Base-by-base conservation (phyloP, 805 yeast species). In the Ogataea thermomethanolica region DNA sequence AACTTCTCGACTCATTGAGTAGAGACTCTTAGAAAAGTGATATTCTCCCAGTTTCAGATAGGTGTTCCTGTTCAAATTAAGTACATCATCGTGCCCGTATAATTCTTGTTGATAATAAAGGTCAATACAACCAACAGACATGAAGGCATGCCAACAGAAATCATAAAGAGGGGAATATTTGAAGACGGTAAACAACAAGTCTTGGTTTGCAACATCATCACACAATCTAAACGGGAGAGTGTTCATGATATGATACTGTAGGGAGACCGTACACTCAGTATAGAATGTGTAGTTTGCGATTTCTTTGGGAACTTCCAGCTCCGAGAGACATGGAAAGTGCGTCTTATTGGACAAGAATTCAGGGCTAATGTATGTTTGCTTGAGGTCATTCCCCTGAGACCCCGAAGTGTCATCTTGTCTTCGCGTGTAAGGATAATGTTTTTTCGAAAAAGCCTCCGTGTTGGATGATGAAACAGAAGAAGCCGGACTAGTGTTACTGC, bases 11-110 rank as follows among this genome's bases (percentile, higher is more conserved):
- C 45, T 43, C 44, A 54, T 33, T n/a, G 47, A 44, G 13, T 29
- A 30, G 42, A 55, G 41, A n/a, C 55, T 50, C 31, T 46, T 41
- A n/a, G 49, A 38, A 15, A 52, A 41, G 39, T 55, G 58, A 29
- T 37, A 52, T 13, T 52, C 52, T 13, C 54, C 56, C 15, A 55
- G 35, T 15, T 46, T 34, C 20, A 51, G 25, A 32, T 55, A 54
- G 1, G 52, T 33, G 3, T 31, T 33, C 21, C 30, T 41, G n/a
- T 44, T 35, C 11, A 53, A 35, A 27, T 52, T 41, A 22, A 55
- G 33, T 2, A 53, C 49, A 21, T 44, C 48, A 29, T 53, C 58
- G 13, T 37, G 42, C 3, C 52, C 52, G 28, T 38, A 35, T 49
- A 50, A 41, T 22, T 33, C 41, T 28, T 49, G 49, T 35, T 51